Conservation (phyloP, 2,329 filamentous ascomycete genomes). For the Cordyceps fumosorosea region DNA sequence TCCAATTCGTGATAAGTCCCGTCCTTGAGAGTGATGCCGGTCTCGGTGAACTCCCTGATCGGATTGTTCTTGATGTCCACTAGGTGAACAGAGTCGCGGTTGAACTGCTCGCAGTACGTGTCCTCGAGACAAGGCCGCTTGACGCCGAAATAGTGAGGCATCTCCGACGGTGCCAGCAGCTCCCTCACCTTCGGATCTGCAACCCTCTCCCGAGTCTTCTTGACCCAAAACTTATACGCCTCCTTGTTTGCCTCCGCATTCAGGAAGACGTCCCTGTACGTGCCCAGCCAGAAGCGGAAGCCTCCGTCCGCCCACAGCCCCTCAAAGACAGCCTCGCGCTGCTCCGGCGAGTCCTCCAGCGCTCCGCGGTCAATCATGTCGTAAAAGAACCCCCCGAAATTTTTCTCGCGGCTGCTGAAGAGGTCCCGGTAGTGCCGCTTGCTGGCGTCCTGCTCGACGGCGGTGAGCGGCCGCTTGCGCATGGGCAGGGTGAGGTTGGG, state of each 20-base stretch:
- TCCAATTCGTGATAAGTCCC: slow-evolving; percentile 28
- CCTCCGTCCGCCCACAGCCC: slow-evolving; percentile 37
- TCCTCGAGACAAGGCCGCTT: slow-evolving; percentile 42
- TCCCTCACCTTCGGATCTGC: slow-evolving; percentile 36
- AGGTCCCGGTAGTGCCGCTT: not conserved
- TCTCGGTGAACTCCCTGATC: slow-evolving; percentile 32
- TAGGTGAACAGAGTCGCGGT: slow-evolving; percentile 16
- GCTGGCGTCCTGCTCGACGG: not conserved
- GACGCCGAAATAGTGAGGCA: slow-evolving; percentile 38
- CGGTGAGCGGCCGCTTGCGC: slow-evolving; percentile 32
- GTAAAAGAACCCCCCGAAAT: not conserved
- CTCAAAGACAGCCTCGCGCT: slow-evolving; percentile 36
- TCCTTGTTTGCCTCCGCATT: slow-evolving; percentile 36
- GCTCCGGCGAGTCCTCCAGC: slow-evolving; percentile 24
- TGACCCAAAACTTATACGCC: slow-evolving; percentile 43
- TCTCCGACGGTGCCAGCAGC: slow-evolving; percentile 39
- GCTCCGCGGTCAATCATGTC: not conserved
- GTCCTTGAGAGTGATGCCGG: slow-evolving; percentile 33
- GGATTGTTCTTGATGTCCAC: slow-evolving; percentile 38
- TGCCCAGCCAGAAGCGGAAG: slow-evolving; percentile 26
- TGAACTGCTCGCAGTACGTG: slow-evolving; percentile 41
- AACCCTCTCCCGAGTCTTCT: slow-evolving; percentile 37
- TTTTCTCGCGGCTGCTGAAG: not conserved
- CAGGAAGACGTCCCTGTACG: slow-evolving; percentile 32
- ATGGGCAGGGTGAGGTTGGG: slow-evolving; percentile 56